These are phyloP conservation scores for Beauveria rudraprayagi DNA, from an alignment of 2,329 filamentous ascomycete genomes.

Conservation along the genomic window DNA sequence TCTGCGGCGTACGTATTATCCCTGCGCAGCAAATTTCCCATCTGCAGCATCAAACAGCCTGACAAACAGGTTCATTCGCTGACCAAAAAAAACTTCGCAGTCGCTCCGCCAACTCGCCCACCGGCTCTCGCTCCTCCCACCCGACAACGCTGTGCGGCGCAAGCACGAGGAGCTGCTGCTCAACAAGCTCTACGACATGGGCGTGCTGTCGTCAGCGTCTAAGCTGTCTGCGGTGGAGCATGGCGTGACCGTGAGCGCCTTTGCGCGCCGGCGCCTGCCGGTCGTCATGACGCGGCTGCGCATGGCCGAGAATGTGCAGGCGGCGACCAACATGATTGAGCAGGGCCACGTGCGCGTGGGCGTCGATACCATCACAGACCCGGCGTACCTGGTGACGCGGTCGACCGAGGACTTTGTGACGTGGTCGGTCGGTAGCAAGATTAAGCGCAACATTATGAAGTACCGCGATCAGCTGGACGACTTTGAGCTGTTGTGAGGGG, in stretches of 20 bases:
- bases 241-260: conserved; percentile 79
- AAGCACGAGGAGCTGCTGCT: conserved; percentile 84
- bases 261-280: conserved; percentile 74
- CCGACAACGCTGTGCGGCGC: conserved; percentile 65
- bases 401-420: conserved; percentile 95
- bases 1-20: conserved; percentile 54
- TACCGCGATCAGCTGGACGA: conserved; percentile 94
- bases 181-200: conserved; percentile 90
- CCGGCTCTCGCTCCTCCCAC: conserved; percentile 73
- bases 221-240: conserved; percentile 82
- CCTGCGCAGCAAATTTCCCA: not conserved
- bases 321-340: conserved; percentile 81
- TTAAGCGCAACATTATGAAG: conserved; percentile 91
- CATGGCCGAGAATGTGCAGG: conserved; percentile 87
- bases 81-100: conserved; percentile 27
- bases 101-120: conserved; percentile 87
- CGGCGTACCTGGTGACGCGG: conserved; percentile 80
- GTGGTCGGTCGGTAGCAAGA: conserved; percentile 93
- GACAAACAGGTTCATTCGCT: too few relatives aligned
- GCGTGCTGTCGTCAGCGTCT: conserved; percentile 66
- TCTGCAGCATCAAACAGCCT: too few relatives aligned
- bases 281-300: conserved; percentile 84
- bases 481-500: conserved; percentile 71
- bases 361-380: conserved; percentile 82
- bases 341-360: conserved; percentile 90